Percentiles rank a stretch among this genome's conserved stretches.
Conservation (phyloP, 306 rosid species). For the Lathyrus aphaca region DNA sequence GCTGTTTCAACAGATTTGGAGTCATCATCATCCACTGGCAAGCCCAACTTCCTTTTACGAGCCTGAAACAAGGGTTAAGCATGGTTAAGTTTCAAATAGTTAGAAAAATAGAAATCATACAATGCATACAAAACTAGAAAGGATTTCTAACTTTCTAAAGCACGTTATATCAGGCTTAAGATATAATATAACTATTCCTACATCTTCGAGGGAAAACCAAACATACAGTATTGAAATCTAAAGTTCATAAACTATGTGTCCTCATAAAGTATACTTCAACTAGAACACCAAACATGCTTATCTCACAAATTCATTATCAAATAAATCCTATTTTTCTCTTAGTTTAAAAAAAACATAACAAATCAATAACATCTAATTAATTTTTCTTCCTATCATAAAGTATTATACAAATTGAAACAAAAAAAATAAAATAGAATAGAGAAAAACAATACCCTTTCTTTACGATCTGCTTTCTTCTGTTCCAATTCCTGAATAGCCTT, state of each 20-base stretch:
- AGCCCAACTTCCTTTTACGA: slow-evolving; percentile 84
- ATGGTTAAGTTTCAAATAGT: not conserved
- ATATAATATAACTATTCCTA: not conserved
- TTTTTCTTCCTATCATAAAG: not conserved
- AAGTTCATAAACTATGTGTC: not conserved
- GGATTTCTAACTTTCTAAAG: not conserved
- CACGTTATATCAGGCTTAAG: not conserved
- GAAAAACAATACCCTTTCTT: slow-evolving; percentile 68
- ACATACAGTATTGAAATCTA: not conserved
- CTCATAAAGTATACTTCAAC: not conserved
- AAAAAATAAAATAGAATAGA: not conserved
- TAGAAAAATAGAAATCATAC: slow-evolving; percentile 7
- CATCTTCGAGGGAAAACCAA: not conserved
- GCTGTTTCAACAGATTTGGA: slow-evolving; percentile 38
- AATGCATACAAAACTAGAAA: not conserved
- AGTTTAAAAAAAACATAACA: not conserved
- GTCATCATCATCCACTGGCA: slow-evolving; percentile 59
- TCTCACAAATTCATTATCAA: not conserved
- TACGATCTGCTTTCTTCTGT: slow-evolving; percentile 87
- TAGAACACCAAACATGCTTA: not conserved
- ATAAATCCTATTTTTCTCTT: not conserved
- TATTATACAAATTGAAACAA: not conserved
- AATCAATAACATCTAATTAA: not conserved
- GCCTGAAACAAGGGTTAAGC: slow-evolving; percentile 56
- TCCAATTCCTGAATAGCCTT: slow-evolving; percentile 72